Evolutionary conservation across 768 basidiomycete species (phyloP), one percentile per base, ranked within the genome.

Genomic region (Lactarius evosmus): DNA sequence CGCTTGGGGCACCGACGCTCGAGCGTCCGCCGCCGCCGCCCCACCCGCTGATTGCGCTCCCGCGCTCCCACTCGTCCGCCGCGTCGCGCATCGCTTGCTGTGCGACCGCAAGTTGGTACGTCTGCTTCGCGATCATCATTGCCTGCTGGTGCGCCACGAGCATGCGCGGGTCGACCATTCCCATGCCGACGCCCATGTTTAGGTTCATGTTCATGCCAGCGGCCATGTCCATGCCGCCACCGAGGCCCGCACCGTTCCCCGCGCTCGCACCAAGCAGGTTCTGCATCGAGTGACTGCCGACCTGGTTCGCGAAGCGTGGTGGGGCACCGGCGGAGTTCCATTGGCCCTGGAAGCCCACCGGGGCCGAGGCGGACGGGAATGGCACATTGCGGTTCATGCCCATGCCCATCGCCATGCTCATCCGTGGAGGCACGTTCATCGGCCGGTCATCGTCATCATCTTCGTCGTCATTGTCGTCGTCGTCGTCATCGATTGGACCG

Each of bases 21-120:
- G 66, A 67, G 12, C 50, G 61, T 6, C 60, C 67, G 22, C 77
- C 6, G 2, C 51, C 74, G 7, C 51, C 74, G 19, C 71, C 71
- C 67, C 69, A 70, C 54, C 69, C 70, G 69, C 72, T 66, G 64
- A 70, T 72, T 7, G 77, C 83, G 58, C 89, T 91, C 7, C 84
- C 82, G 36, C 92, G 85, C 72, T 95, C 93, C 93, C 93, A 95
- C 72, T 94, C 91, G 34, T 94, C 93, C 22, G 83, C 91, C n/a
- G 93, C 93, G 8, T 86, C 85, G 8, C 85, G 88, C 83, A 93
- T 88, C 5, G 93, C 93, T 68, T 94, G 93, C 74, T 93, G 93
- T 6, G 93, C 93, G 49, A 95, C 88, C 3, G 93, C 89, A 79
- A 89, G 85, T 74, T 94, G 93, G 71, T 92, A 95, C 4, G 92